Conservation (phyloP, 2,329 filamentous ascomycete species). For the Dactylellina leptospora region DNA sequence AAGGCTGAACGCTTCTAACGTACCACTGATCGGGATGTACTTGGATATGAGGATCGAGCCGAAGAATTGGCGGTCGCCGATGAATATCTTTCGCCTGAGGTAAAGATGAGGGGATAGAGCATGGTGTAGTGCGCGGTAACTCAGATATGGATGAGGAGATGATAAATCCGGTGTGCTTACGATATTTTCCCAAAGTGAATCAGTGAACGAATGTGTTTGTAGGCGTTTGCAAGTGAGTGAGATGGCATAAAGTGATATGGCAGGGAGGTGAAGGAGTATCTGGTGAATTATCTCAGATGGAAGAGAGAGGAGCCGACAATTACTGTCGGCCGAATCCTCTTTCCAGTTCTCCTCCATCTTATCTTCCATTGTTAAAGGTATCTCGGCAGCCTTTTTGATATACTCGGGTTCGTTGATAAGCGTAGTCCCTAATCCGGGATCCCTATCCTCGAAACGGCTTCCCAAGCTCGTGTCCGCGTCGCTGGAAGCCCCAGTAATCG, state of each 20-base stretch:
- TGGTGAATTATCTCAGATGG: conserved; percentile 45
- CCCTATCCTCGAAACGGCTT: too few relatives aligned
- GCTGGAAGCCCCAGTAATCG: conserved; percentile 19
- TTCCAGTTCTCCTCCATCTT: conserved; percentile 9
- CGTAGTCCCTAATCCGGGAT: too few relatives aligned
- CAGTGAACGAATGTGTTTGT: conserved; percentile 32
- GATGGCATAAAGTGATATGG: conserved; percentile 44
- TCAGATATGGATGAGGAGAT: conserved; percentile 55
- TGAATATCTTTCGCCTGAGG: conserved; percentile 55
- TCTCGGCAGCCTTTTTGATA: too few relatives aligned
- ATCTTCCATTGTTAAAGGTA: too few relatives aligned
- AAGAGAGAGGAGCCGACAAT: conserved; percentile 18
- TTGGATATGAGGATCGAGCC: conserved; percentile 54
- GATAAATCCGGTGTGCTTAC: conserved; percentile 47
- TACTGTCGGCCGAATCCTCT: neutral
- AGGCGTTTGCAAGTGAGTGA: conserved; percentile 40
- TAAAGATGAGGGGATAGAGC: conserved; percentile 55
- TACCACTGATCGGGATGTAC: conserved; percentile 53
- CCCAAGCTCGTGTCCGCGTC: neutral
- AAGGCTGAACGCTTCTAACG: conserved; percentile 53
- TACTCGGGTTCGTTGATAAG: too few relatives aligned
- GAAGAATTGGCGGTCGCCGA: conserved; percentile 54
- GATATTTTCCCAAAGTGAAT: conserved; percentile 48
- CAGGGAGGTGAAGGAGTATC: conserved; percentile 41
- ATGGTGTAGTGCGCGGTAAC: conserved; percentile 54